Base-by-base conservation (phyloP, 495 filamentous ascomycete species). In the Aspergillus kassunensis region DNA sequence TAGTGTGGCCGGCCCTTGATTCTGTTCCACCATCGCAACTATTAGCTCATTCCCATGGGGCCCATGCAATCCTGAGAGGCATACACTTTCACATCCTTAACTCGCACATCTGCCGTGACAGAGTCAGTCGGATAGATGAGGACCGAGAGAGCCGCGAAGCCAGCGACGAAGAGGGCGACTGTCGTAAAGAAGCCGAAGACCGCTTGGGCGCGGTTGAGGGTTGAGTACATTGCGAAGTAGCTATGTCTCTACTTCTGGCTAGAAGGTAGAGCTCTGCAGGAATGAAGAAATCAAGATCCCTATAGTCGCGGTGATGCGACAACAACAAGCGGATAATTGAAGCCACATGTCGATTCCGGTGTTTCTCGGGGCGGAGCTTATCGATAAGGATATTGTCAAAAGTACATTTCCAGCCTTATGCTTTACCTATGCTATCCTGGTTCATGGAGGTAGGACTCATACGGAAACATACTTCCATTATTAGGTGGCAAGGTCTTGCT, bases 161-260 rank as follows among this genome's bases (percentile, higher is more conserved):
- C 79, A 34, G 85, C 90, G 21, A 96, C 84, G 53, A 80, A 78
- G 64, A 93, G 91, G 27, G 87, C 85, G 50, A 96, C 91, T 27
- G 91, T 93, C 23, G 92, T 97, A 78, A 97, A 97, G 82, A 95
- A 95, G 65, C 92, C 90, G 69, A 98, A 98, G 57, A 91, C 85
- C 74, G 91, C 91, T 70, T 98, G 93, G 50, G 81, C 67, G 54
- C 93, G 87, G 31, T 87, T 89, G 24, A 92, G 66, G 18, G 85
- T 79, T 59, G 90, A 91, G 71, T 97, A 88, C 93, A 98, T 55
- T 24, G 9, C 23, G 19, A n/a, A 24, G 30, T 3, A 1, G 12
- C 39, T 25, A n/a, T n/a, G n/a, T n/a, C n/a, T n/a, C n/a, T n/a
- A n/a, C n/a, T n/a, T n/a, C n/a, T n/a, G n/a, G n/a, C n/a, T n/a